A percentile compares a stretch with the other conserved stretches of the same genome.
phyloP scores from a whole-genome alignment of 257 asterid species.

The Solanum gandarillasii region DNA sequence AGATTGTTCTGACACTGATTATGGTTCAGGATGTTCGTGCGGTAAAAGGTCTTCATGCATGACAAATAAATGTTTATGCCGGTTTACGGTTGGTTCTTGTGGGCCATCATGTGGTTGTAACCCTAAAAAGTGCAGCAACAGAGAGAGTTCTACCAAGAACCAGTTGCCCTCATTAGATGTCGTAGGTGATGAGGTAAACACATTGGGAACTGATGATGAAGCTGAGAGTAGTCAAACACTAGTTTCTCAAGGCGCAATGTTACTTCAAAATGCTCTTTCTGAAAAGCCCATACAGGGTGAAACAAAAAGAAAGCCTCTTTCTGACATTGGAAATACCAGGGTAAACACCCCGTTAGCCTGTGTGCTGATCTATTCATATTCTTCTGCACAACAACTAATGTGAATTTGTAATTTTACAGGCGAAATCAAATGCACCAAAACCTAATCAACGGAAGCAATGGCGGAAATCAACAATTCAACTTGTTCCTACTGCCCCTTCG shows the following conservation, averaged over 20 bases:
- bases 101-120: slow-evolving; percentile 48
- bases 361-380: neutral
- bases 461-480: slow-evolving; percentile 70
- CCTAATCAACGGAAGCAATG: slow-evolving; percentile 60
- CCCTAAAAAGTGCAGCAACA: slow-evolving; percentile 51
- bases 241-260: slow-evolving; percentile 76
- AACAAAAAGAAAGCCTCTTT: slow-evolving; percentile 54
- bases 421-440: slow-evolving; percentile 45
- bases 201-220: slow-evolving; percentile 29
- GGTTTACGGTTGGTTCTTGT: slow-evolving; percentile 48
- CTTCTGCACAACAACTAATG: neutral
- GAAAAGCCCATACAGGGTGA: slow-evolving; percentile 32
- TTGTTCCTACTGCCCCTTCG: slow-evolving; percentile 59
- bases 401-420: slow-evolving; percentile 26
- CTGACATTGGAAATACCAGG: slow-evolving; percentile 80
- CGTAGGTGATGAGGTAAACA: slow-evolving; percentile 8
- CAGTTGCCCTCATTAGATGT: slow-evolving; percentile 10
- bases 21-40: slow-evolving; percentile 44
- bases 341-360: slow-evolving; percentile 25
- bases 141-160: slow-evolving; percentile 10
- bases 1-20: slow-evolving; percentile 23
- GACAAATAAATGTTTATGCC: slow-evolving; percentile 72
- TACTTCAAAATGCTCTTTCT: slow-evolving; percentile 75
- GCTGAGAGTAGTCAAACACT: slow-evolving; percentile 28
- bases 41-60: slow-evolving; percentile 60